phyloP scores from a whole-genome alignment of 345 rosid species.

The Eucalyptus polybractea region DNA sequence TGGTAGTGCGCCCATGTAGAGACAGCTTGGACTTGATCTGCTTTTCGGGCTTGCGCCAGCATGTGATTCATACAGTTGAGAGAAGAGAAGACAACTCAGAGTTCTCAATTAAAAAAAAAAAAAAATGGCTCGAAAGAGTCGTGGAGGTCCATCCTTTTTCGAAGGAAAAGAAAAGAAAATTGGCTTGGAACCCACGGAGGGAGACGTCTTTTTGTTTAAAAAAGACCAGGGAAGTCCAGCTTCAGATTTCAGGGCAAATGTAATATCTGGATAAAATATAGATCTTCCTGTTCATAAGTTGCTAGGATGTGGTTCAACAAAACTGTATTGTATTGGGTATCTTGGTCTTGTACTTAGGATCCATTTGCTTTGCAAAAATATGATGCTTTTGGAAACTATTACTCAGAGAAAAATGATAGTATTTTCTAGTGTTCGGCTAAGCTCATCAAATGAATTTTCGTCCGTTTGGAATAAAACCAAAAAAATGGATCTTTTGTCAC shows the following conservation, averaged over 20 bases:
- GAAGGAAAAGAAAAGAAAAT: neutral
- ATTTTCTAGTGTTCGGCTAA: too few relatives aligned
- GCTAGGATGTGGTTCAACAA: too few relatives aligned
- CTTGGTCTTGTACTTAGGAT: too few relatives aligned
- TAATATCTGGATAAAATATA: neutral
- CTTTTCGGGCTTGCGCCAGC: neutral
- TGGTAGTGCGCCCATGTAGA: neutral
- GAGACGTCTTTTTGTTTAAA: neutral
- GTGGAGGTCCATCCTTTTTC: neutral
- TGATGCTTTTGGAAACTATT: too few relatives aligned
- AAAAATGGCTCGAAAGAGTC: neutral
- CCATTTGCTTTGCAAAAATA: too few relatives aligned
- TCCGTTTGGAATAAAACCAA: too few relatives aligned
- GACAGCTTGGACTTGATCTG: neutral
- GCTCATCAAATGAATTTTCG: too few relatives aligned
- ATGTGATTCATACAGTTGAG: neutral
- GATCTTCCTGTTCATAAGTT: too few relatives aligned
- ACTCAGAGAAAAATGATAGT: too few relatives aligned
- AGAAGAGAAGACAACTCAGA: neutral
- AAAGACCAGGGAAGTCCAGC: neutral
- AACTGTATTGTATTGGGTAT: too few relatives aligned
- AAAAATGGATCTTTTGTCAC: too few relatives aligned
- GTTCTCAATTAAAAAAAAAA: neutral
- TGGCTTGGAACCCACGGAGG: neutral
- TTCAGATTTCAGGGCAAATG: neutral